Conservation (phyloP, 2,329 filamentous ascomycete species). For the Fusarium drepaniforme region DNA sequence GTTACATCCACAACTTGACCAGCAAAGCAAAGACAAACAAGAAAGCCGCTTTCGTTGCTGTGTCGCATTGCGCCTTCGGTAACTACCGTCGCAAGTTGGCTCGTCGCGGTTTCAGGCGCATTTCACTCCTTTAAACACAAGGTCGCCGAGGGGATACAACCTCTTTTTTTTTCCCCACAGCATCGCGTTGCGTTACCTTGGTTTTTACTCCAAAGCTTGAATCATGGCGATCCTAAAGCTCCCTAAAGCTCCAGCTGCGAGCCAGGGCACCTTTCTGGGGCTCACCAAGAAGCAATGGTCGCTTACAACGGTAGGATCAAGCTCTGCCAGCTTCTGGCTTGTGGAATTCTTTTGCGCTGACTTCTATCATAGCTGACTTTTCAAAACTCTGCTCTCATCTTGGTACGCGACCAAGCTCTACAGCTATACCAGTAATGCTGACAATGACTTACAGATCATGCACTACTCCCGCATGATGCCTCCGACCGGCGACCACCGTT, state of each 20-base stretch:
- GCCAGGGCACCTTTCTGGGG: conserved; percentile 35
- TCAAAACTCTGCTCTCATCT: conserved; percentile 81
- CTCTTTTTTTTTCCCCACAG: background rate
- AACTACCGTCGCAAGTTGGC: conserved; percentile 31
- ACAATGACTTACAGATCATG: conserved; percentile 72
- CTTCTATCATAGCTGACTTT: conserved; percentile 70
- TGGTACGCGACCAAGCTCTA: conserved; percentile 60
- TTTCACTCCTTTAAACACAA: conserved; percentile 3
- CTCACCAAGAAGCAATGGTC: conserved; percentile 45
- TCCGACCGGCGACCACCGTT: conserved; percentile 83
- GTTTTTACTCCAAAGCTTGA: background rate
- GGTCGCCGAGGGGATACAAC: conserved; percentile 6
- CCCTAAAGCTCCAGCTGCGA: conserved; percentile 15
- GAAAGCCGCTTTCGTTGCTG: conserved; percentile 12
- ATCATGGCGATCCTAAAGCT: conserved; percentile 40
- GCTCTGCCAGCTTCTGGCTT: background rate
- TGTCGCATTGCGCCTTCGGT: conserved; percentile 33
- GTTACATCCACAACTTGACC: background rate
- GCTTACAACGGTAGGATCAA: conserved; percentile 32
- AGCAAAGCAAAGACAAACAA: conserved; percentile 1
- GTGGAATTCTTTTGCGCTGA: conserved; percentile 17
- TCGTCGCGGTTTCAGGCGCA: conserved; percentile 23
- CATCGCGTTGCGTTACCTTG: background rate
- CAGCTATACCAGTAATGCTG: conserved; percentile 70
- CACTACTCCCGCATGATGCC: conserved; percentile 97